Base-by-base conservation (phyloP, 805 yeast species). In the Zygoascus biomembranicola region DNA sequence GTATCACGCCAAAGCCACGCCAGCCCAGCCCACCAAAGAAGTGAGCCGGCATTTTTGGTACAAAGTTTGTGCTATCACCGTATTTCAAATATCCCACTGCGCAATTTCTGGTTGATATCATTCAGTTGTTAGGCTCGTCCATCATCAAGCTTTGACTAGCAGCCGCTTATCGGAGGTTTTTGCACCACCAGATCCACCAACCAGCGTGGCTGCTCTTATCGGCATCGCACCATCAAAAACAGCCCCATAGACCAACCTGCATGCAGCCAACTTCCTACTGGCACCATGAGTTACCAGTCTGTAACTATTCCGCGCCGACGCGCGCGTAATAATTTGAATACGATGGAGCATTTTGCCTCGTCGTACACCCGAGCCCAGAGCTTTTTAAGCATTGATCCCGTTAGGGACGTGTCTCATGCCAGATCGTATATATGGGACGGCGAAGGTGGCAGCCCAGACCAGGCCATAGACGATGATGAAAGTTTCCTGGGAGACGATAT, bases 341-440 rank as follows among this genome's bases (percentile, higher is more conserved):
- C 94, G 1, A 66, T 88, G 43, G 81, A 84, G 54, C 81, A 86
- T 52, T 88, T 88, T 69, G 95, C 95, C 1, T 80, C 87, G 13
- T 87, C 95, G 0, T 81, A 77, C 63, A 78, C 81, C 42, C 77
- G 96, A 65, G 94, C 95, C 1, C 92, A 87, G 65, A 80, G 89
- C 2, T 80, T 85, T 59, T 79, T 75, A 61, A 78, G 81, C 8
- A 73, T 79, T 54, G 83, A 78, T 52, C 69, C 76, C 1, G 73
- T 77, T 35, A 53, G 55, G 39, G 61, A 54, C 2, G 39, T 61
- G 20, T 43, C 51, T 23, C 52, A 64, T 13, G 70, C 77, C 32
- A 71, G 95, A 59, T 82, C 90, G 0, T 87, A 77, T 58, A 84
- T 87, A 64, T 79, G 73, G 61, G 77, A 73, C 56, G 73, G 70